Conservation (phyloP, 441 rosid species). For the Brassica balearica region DNA sequence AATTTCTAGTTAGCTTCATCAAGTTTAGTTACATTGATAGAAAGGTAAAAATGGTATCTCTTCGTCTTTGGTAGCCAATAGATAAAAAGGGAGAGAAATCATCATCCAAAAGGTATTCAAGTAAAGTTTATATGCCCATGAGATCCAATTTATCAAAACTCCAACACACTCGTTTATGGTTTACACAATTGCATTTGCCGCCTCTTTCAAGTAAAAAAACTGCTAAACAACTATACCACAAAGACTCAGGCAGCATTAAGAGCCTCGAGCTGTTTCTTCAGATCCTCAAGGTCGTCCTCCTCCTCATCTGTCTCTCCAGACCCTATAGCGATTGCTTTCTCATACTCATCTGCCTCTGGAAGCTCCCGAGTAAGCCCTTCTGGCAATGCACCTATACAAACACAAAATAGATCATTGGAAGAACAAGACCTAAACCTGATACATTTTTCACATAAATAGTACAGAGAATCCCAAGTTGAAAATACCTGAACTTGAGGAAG, state of each 20-base stretch:
- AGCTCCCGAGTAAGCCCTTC: conserved; percentile 91
- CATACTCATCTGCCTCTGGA: conserved; percentile 75
- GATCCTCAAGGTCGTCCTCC: conserved; percentile 78
- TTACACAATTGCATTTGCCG: conserved; percentile 34
- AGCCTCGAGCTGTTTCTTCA: conserved; percentile 86
- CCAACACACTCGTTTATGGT: not conserved
- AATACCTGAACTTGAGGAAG: conserved; percentile 69
- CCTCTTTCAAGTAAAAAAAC: conserved; percentile 11
- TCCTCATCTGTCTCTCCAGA: conserved; percentile 46
- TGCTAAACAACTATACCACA: conserved; percentile 9
- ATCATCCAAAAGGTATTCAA: conserved; percentile 13
- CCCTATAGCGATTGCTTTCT: conserved; percentile 50
- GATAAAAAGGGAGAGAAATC: not conserved
- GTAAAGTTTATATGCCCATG: conserved; percentile 17
- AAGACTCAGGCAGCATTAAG: conserved; percentile 66
- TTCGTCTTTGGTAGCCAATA: not conserved
- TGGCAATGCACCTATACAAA: conserved; percentile 66
- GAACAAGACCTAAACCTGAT: not conserved
- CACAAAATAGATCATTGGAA: not conserved
- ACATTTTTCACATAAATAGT: conserved; percentile 2
- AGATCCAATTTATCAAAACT: conserved; percentile 24
- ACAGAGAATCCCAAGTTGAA: conserved; percentile 20
- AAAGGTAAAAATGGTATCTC: not conserved
- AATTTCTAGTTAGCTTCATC: too few relatives aligned
- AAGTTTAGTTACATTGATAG: not conserved